Evolutionary conservation across 345 rosid species (phyloP).

Genomic region (Anacardium occidentale): DNA sequence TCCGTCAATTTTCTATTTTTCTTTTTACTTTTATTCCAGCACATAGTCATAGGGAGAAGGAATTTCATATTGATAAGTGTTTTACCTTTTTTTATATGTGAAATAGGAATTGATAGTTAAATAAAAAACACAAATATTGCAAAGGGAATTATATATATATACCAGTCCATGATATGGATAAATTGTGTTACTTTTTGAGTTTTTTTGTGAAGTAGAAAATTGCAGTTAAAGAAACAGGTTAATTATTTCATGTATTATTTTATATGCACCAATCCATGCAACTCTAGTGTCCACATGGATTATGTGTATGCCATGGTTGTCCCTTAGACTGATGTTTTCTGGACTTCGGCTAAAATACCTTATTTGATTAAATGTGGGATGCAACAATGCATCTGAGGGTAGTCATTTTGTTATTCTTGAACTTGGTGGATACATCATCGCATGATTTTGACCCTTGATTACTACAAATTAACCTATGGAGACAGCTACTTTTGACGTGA

Average conservation of each 20-base stretch:
- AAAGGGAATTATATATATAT: too few relatives aligned
- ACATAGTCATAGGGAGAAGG: neutral
- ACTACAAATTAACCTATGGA: neutral
- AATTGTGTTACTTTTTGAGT: too few relatives aligned
- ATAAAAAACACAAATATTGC: neutral
- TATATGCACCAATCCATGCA: neutral
- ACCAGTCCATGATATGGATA: neutral
- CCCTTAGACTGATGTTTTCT: neutral
- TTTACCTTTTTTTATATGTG: neutral
- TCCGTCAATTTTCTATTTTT: neutral
- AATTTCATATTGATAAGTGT: neutral
- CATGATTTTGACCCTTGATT: neutral
- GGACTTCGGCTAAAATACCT: neutral
- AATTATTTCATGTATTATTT: neutral
- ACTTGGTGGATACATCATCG: too few relatives aligned
- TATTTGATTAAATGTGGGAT: neutral
- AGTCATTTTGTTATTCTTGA: neutral
- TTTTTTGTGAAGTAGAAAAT: neutral
- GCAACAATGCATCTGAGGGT: neutral
- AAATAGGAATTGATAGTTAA: neutral
- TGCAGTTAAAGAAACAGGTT: neutral
- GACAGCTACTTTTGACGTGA: neutral
- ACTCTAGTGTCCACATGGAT: neutral
- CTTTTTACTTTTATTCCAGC: neutral
- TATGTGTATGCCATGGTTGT: neutral